Evolutionary conservation across 2,329 filamentous ascomycete genomes (phyloP), one percentile per base, ranked within the genome.

Genomic region (Stemphylium beticola): DNA sequence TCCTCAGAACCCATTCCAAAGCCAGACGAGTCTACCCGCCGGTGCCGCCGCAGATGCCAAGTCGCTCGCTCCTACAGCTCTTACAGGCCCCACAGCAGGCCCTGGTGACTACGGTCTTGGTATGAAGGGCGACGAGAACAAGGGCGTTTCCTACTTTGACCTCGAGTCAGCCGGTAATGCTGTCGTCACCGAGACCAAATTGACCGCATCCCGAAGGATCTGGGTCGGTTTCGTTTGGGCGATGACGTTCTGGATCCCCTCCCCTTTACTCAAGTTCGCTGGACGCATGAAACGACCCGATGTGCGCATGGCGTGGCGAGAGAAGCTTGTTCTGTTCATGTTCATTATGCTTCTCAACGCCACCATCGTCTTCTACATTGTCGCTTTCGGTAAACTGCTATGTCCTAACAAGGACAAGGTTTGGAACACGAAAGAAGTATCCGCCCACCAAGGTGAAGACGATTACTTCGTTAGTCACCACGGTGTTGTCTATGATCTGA

Each of bases 241-340:
- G 1, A 63, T 96, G 43, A 99, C 95, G 0, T 98, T 92, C 73
- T 98, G 91, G 90, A 95, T 97, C 62, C 95, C 95, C 0, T 98
- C 93, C 0, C 90, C 91, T 42, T 62, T 90, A 2, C 85, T 99
- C 14, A 84, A 85, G n/a, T 88, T 83, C 55, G 70, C 98, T 53
- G 95, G 95, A 29, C 90, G 93, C 18, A 99, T 99, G 95, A 96
- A 96, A 78, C 88, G 95, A 50, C 95, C 93, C 1, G 95, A 99
- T 77, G 92, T 99, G 8, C 90, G 95, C 22, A 90, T 97, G 86
- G 95, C 95, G 0, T 99, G 95, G 95, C 86, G 95, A 76, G 95
- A 99, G 71, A 99, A 99, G 77, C 46, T 99, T 10, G 89, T 95
- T 0, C 80, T 99, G 10, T 87, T 93, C 41, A 80, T 90, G 54